A percentile compares a stretch with the other conserved stretches of the same genome.
Conservation (phyloP, 495 filamentous ascomycete species). For the Mytilinidion resinicola region DNA sequence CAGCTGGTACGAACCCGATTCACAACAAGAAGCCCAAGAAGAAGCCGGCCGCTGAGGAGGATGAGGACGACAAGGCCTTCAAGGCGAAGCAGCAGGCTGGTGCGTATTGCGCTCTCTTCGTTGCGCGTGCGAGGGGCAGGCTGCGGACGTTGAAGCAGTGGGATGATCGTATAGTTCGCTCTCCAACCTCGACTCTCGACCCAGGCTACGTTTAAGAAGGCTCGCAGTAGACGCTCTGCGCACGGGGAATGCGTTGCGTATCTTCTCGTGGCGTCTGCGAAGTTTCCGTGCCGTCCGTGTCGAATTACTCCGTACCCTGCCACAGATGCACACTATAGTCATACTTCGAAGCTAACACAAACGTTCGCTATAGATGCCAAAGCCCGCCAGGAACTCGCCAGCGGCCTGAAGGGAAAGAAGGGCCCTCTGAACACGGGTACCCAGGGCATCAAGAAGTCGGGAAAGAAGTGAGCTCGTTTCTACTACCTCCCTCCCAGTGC, state of each 20-base stretch:
- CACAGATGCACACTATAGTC: neutral
- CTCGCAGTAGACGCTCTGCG: too few relatives aligned
- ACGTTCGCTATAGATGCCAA: slow-evolving; percentile 32
- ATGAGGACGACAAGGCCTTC: slow-evolving; percentile 37
- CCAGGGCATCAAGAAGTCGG: slow-evolving; percentile 12
- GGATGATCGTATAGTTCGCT: too few relatives aligned
- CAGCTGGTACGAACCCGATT: slow-evolving; percentile 39
- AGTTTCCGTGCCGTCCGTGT: too few relatives aligned
- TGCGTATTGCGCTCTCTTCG: neutral
- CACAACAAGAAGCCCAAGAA: slow-evolving; percentile 42
- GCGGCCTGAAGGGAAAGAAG: slow-evolving; percentile 31
- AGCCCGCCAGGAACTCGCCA: slow-evolving; percentile 37
- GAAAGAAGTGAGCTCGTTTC: neutral
- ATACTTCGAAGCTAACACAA: too few relatives aligned
- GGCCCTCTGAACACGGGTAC: slow-evolving; percentile 32
- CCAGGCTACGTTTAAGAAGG: too few relatives aligned
- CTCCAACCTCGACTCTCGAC: too few relatives aligned
- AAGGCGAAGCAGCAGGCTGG: slow-evolving; percentile 16
- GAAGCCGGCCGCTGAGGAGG: slow-evolving; percentile 28
- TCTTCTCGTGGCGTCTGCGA: too few relatives aligned
- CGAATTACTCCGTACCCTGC: neutral
- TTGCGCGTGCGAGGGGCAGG: too few relatives aligned
- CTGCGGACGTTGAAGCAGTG: too few relatives aligned
- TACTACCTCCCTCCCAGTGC: neutral
- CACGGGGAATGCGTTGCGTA: too few relatives aligned